A percentile compares a stretch with the other conserved stretches of the same genome.
These are phyloP conservation scores for Heterobasidion occidentale DNA, from an alignment of 1,284 basidiomycete species.

Conservation along the genomic window DNA sequence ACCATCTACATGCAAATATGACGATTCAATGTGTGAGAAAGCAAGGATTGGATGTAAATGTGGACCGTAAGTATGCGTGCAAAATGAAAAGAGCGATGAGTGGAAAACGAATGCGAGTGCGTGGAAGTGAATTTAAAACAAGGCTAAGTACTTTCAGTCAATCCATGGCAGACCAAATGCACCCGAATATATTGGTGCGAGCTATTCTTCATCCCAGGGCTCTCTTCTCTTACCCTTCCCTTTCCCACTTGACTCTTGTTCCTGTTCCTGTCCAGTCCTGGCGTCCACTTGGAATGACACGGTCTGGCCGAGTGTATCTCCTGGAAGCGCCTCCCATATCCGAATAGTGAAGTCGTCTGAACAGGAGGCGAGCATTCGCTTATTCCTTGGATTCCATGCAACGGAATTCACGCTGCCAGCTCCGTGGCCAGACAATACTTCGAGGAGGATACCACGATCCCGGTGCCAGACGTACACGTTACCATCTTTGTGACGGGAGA, in stretches of 20 bases:
- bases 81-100: neutral
- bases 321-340: constrained; percentile 68
- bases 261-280: constrained; percentile 7
- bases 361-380: constrained; percentile 89
- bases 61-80: constrained; percentile 5
- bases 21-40: constrained; percentile 6
- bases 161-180: neutral
- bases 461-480: constrained; percentile 96
- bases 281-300: constrained; percentile 8
- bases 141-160: neutral
- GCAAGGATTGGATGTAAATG: constrained; percentile 21
- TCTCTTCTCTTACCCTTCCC: constrained; percentile 64
- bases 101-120: neutral
- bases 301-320: constrained; percentile 14
- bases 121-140: neutral
- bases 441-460: constrained; percentile 75
- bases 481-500: constrained; percentile 48
- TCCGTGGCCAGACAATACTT: constrained; percentile 80
- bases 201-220: constrained; percentile 29
- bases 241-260: constrained; percentile 34
- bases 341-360: constrained; percentile 83
- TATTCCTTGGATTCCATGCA: constrained; percentile 88
- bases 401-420: constrained; percentile 90
- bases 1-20: constrained; percentile 22
- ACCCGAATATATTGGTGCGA: neutral